Percentiles rank a stretch among this genome's conserved stretches.
phyloP scores from a whole-genome alignment of 208 protist species.

The Leishmania tarentolae region DNA sequence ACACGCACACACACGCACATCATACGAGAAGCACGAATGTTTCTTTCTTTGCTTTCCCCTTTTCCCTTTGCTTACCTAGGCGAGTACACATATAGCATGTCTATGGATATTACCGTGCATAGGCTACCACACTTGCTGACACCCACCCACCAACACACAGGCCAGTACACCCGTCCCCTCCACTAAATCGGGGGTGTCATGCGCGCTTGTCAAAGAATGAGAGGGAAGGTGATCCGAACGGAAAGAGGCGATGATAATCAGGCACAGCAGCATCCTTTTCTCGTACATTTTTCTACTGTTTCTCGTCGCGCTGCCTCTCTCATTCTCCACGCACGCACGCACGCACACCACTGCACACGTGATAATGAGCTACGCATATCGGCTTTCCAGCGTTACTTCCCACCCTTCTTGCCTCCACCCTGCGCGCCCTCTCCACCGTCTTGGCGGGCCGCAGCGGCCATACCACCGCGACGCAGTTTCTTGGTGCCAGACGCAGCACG shows the following conservation, averaged over 20 bases:
- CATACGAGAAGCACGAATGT: background rate
- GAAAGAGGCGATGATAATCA: background rate
- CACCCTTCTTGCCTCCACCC: conserved; percentile 20
- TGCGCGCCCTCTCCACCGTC: conserved; percentile 20
- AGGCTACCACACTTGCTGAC: background rate
- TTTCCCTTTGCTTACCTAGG: background rate
- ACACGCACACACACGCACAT: background rate
- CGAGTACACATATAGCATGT: background rate
- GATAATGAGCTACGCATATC: background rate
- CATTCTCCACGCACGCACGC: background rate
- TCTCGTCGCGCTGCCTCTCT: background rate
- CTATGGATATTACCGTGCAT: background rate
- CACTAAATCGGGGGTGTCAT: background rate
- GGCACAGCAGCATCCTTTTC: background rate
- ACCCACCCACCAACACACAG: background rate
- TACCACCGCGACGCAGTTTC: conserved; percentile 58
- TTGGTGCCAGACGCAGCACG: conserved; percentile 24
- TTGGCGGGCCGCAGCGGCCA: conserved; percentile 28
- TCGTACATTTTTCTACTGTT: background rate
- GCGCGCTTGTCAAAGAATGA: background rate
- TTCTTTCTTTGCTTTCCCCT: background rate
- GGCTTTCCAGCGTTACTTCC: conserved; percentile 5
- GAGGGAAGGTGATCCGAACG: background rate
- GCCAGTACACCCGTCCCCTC: background rate
- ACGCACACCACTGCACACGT: background rate